Conservation (phyloP, 305 asterid genomes). For the Fraxinus sp. region DNA sequence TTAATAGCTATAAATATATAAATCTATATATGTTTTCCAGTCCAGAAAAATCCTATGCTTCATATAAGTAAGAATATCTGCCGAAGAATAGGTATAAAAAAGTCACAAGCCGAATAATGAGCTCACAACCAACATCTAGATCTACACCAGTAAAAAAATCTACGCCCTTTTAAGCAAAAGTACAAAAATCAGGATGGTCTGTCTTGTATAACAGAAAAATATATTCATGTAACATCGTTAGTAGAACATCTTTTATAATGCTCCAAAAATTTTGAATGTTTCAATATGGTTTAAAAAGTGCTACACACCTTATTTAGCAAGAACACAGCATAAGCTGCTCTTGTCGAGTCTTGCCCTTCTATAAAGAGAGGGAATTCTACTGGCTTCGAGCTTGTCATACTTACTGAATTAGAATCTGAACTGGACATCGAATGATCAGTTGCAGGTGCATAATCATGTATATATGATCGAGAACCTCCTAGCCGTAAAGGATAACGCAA, state of each 20-base stretch:
- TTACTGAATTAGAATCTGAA: constrained; percentile 41
- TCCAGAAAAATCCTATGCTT: background rate
- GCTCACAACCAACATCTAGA: background rate
- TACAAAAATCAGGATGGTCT: background rate
- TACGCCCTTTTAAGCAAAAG: constrained; percentile 7
- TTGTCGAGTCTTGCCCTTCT: constrained; percentile 94
- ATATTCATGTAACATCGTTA: background rate
- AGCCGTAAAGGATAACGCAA: constrained; percentile 82
- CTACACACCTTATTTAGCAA: constrained; percentile 87
- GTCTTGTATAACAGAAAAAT: background rate
- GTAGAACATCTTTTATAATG: background rate
- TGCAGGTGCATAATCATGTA: constrained; percentile 82
- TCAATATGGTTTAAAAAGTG: constrained; percentile 19
- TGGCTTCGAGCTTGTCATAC: constrained; percentile 53
- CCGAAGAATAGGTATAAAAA: background rate
- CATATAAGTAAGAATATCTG: background rate
- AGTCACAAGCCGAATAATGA: background rate
- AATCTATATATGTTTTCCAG: background rate
- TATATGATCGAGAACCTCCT: constrained; percentile 93
- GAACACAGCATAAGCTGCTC: constrained; percentile 97
- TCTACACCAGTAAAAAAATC: background rate
- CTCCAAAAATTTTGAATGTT: constrained; percentile 10
- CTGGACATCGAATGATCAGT: constrained; percentile 60
- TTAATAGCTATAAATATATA: no score
- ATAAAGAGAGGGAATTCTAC: constrained; percentile 85